Percentiles rank a stretch among this genome's conserved stretches.
Evolutionary conservation across 75 land plant species (phyloP).

Genomic region (Chamaecyparis obtusa): DNA sequence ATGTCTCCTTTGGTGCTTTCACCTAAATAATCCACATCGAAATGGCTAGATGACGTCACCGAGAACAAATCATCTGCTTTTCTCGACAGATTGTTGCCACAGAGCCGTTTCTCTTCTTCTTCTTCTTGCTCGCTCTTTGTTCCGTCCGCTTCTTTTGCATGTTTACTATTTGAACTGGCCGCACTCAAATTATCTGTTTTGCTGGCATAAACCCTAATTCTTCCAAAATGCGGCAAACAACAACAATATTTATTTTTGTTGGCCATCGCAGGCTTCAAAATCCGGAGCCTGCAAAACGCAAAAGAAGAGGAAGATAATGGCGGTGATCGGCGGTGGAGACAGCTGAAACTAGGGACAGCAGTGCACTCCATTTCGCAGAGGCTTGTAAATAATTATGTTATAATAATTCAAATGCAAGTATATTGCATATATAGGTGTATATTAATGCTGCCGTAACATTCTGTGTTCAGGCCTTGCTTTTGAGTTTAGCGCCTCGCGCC

Average conservation of each 20-base stretch:
- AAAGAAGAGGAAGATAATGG: neutral
- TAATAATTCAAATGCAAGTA: neutral
- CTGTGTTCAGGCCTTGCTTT: too few species aligned
- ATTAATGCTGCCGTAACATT: neutral
- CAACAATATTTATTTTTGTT: neutral
- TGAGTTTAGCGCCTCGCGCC: too few species aligned
- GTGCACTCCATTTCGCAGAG: neutral
- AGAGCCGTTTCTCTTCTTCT: neutral
- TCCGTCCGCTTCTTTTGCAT: neutral
- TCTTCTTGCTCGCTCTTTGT: neutral
- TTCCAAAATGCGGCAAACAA: neutral
- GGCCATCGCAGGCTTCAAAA: neutral
- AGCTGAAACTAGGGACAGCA: neutral
- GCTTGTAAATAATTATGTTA: neutral
- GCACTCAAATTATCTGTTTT: neutral
- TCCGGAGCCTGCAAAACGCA: neutral
- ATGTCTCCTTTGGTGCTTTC: slow-evolving; percentile 95
- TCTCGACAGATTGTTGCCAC: neutral
- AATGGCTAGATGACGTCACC: slow-evolving; percentile 47
- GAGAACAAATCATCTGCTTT: slow-evolving; percentile 47
- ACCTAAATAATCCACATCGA: slow-evolving; percentile 87
- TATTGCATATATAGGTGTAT: too few species aligned
- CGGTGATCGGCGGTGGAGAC: neutral
- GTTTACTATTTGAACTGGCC: neutral
- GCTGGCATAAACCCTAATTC: neutral